Base-by-base conservation (phyloP, 371 early-diverging fungal species). In the Circinella umbellata region DNA sequence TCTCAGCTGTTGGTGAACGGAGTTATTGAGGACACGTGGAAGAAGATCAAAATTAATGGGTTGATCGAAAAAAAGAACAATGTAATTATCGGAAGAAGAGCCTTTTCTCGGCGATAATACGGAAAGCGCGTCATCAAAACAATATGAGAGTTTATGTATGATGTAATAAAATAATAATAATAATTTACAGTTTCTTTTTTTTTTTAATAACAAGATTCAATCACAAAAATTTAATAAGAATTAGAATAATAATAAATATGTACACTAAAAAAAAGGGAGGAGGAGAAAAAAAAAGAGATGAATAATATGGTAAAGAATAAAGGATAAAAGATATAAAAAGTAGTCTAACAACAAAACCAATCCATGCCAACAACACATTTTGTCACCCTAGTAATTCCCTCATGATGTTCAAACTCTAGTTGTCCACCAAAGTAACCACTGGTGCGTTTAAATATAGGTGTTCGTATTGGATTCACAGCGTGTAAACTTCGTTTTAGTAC, bases 401-500 rank as follows among this genome's bases (percentile, higher is more conserved):
- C 39, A 15, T 36, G 42, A 36, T 59, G 27, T 11, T 61, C 27
- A 35, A 42, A 53, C 37, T 64, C 47, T 35, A 67, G 39, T 27
- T 49, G 37, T 18, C 68, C 68, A 37, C 68, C 68, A 67, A 67
- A 67, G 47, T 61, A 67, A 5, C 61, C 68, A 34, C 48, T 47
- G 14, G 63, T 47, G 18, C 61, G 61, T 18, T 59, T 47, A 51
- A 67, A 61, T 46, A 34, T 11, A 17, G 61, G 68, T 15, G 60
- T 59, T 15, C 48, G 49, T n/a, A 57, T 18, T 7, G 68, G 68
- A 59, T 67, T 59, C 61, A 67, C 61, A 17, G 68, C 68, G 27
- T 67, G 68, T 36, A 67, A 39, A 57, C 68, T 67, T 37, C 68
- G 46, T 61, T 67, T 67, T 39, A 67, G 20, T 14, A 67, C 51